phyloP scores from a whole-genome alignment of 495 filamentous ascomycete genomes.

The Daldinia concentrica region DNA sequence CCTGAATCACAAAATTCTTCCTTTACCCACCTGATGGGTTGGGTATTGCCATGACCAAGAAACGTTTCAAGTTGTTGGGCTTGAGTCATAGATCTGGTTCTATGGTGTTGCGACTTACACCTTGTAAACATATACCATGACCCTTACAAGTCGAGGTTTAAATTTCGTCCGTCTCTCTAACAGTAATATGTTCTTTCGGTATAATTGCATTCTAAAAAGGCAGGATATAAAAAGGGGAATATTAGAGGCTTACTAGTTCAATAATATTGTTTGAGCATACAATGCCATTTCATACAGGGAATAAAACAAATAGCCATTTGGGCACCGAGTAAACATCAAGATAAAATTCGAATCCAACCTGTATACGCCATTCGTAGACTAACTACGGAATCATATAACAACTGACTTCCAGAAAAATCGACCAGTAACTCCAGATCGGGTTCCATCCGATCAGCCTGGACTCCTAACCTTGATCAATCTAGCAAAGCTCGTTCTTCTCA shows the following conservation, averaged over 20 bases:
- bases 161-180: no score
- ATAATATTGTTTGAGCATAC: not conserved
- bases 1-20: not conserved
- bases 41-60: not conserved
- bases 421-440: conserved; percentile 19
- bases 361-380: not conserved
- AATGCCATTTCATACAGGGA: not conserved
- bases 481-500: conserved; percentile 51
- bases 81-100: no score
- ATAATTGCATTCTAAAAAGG: no score
- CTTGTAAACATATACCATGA: no score
- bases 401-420: not conserved
- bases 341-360: not conserved
- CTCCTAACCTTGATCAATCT: not conserved
- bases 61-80: not conserved
- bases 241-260: no score
- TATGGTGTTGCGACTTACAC: no score
- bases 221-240: no score
- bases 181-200: no score
- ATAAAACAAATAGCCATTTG: not conserved
- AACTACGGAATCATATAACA: not conserved
- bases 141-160: no score
- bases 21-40: not conserved
- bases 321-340: not conserved
- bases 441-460: not conserved